These are phyloP conservation scores for Thelonectria discophora DNA, from an alignment of 2,329 filamentous ascomycete genomes.

Conservation along the genomic window DNA sequence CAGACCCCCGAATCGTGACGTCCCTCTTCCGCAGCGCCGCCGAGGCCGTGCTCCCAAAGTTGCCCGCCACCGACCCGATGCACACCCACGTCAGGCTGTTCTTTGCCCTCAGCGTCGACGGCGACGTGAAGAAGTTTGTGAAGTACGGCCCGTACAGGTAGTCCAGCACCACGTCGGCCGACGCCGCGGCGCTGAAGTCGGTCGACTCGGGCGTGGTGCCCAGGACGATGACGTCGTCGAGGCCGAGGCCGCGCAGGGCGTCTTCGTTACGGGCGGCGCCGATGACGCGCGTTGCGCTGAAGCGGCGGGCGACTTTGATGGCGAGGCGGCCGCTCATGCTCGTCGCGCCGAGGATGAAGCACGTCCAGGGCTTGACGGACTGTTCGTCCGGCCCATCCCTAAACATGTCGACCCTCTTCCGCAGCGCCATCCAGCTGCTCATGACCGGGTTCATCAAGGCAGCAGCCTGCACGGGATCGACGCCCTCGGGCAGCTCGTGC, in stretches of 20 bases:
- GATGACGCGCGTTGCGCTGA: conserved; percentile 61
- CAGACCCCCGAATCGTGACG: conserved; percentile 57
- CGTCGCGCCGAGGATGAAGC: conserved; percentile 63
- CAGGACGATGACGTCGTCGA: conserved; percentile 59
- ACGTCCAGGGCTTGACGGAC: conserved; percentile 53
- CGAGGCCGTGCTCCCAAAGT: conserved; percentile 52
- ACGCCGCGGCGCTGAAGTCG: conserved; percentile 56
- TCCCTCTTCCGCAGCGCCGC: conserved; percentile 58
- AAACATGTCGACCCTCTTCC: conserved; percentile 50
- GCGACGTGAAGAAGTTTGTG: conserved; percentile 50
- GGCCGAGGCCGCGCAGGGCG: conserved; percentile 52
- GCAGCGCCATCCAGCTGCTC: conserved; percentile 66
- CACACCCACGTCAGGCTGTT: conserved; percentile 61
- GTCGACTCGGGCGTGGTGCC: conserved; percentile 49
- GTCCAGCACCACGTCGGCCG: conserved; percentile 64
- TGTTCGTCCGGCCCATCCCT: conserved; percentile 30
- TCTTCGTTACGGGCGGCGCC: conserved; percentile 60
- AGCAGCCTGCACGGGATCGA: conserved; percentile 60
- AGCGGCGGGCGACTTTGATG: conserved; percentile 54
- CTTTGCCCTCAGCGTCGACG: conserved; percentile 45
- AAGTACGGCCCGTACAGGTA: conserved; percentile 63
- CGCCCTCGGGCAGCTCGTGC: conserved; percentile 53
- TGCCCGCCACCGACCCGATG: conserved; percentile 56
- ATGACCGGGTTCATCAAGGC: conserved; percentile 63
- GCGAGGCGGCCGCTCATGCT: conserved; percentile 62